These are phyloP conservation scores for Malassezia obtusa DNA, from an alignment of 1,284 basidiomycete genomes.

Conservation along the genomic window DNA sequence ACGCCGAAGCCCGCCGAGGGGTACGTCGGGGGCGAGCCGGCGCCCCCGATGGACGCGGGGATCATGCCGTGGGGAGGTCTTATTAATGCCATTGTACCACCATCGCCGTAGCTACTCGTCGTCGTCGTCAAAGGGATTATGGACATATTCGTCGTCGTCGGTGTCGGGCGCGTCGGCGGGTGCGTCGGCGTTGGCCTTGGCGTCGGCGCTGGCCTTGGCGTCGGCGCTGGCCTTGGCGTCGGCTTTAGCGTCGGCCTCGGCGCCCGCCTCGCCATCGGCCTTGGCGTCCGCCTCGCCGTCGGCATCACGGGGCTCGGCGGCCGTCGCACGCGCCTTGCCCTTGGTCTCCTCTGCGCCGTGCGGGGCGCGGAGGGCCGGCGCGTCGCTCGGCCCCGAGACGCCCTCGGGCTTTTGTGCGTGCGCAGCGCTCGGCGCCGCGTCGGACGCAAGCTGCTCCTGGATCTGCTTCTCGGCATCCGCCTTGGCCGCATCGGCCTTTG, in stretches of 20 bases:
- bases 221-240: not conserved
- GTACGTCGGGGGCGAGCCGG: too few species aligned
- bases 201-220: not conserved
- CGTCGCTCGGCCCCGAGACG: too few species aligned
- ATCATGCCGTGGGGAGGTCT: slow-evolving; percentile 29
- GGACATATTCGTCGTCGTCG: slow-evolving; percentile 8
- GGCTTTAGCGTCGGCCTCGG: not conserved
- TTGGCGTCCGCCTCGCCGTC: not conserved
- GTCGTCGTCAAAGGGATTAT: slow-evolving; percentile 17
- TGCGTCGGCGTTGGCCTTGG: not conserved
- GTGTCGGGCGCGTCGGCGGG: not conserved
- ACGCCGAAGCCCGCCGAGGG: too few species aligned
- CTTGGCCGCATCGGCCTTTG: not conserved
- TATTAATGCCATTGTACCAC: slow-evolving; percentile 29
- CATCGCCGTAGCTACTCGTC: slow-evolving; percentile 7
- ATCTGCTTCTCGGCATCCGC: not conserved
- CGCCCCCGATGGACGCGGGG: not conserved
- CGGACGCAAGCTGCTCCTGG: not conserved
- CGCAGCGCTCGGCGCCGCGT: too few species aligned
- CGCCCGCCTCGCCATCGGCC: not conserved
- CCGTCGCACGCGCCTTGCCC: not conserved
- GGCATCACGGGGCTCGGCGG: not conserved
- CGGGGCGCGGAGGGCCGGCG: not conserved
- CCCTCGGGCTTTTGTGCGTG: too few species aligned
- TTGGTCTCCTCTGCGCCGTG: not conserved